Evolutionary conservation across 2,329 filamentous ascomycete genomes (phyloP).

Genomic region (Talaromyces sp.): DNA sequence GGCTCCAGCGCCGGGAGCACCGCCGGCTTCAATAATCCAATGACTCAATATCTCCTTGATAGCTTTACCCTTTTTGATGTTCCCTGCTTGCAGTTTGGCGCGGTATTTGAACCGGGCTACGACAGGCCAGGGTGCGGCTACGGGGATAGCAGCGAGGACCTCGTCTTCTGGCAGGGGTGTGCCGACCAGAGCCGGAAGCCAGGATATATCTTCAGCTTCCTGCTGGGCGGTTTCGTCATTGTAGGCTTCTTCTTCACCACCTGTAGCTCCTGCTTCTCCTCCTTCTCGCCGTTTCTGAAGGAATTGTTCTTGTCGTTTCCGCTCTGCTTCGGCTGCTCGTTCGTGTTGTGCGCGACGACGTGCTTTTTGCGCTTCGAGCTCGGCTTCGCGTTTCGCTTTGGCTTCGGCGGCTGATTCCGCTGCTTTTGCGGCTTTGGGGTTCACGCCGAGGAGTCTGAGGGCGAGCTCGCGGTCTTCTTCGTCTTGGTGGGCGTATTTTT

Average conservation of each 20-base stretch:
- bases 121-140: conserved; percentile 63
- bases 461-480: conserved; percentile 85
- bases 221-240: conserved; percentile 53
- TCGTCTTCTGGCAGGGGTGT: conserved; percentile 78
- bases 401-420: conserved; percentile 56
- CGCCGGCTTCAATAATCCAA: conserved; percentile 65
- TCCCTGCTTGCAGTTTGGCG: conserved; percentile 86
- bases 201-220: conserved; percentile 52
- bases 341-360: conserved; percentile 78
- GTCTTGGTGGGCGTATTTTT: conserved; percentile 91
- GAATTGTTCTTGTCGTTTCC: conserved; percentile 65
- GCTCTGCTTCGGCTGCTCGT: conserved; percentile 61
- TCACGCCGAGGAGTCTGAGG: conserved; percentile 80
- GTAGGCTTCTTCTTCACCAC: conserved; percentile 47
- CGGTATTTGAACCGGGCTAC: conserved; percentile 79
- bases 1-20: conserved; percentile 6
- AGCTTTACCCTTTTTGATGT: conserved; percentile 90
- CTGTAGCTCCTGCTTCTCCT: conserved; percentile 47
- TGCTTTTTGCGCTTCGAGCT: conserved; percentile 67
- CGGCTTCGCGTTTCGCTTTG: conserved; percentile 67
- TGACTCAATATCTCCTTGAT: conserved; percentile 82
- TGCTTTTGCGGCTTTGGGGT: conserved; percentile 57
- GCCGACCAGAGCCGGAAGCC: conserved; percentile 67
- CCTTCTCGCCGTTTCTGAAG: conserved; percentile 63
- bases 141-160: conserved; percentile 57